Conservation (phyloP, 352 stramenopile genomes). For the Phytophthora sojae region DNA sequence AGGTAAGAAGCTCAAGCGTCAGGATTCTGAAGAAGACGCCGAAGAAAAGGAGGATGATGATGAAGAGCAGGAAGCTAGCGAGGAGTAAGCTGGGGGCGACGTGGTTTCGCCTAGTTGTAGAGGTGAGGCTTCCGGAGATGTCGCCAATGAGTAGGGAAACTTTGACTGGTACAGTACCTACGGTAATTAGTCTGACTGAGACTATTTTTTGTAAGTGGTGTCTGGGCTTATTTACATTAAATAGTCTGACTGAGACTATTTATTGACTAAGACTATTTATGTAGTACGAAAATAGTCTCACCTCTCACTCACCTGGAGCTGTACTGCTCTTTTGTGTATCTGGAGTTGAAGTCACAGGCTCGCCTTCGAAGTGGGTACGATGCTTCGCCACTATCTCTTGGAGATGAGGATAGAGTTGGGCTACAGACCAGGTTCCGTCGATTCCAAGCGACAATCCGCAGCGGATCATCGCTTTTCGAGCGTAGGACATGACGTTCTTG, state of each 20-base stretch:
- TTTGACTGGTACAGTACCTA: background rate
- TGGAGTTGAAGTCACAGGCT: too few relatives aligned
- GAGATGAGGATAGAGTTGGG: background rate
- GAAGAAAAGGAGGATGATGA: too few relatives aligned
- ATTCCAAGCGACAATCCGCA: slow-evolving; percentile 12
- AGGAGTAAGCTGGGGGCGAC: background rate
- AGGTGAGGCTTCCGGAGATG: background rate
- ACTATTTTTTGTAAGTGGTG: too few relatives aligned
- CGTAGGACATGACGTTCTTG: slow-evolving; percentile 32
- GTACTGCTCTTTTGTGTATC: too few relatives aligned
- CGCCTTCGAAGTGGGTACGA: too few relatives aligned
- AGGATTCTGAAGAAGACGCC: background rate
- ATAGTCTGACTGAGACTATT: too few relatives aligned
- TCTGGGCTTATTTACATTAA: too few relatives aligned
- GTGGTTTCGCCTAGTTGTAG: background rate
- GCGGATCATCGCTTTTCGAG: slow-evolving; percentile 44
- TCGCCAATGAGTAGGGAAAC: background rate
- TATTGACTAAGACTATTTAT: too few relatives aligned
- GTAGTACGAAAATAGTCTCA: too few relatives aligned
- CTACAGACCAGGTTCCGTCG: background rate
- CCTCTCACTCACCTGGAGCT: too few relatives aligned
- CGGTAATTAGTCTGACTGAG: too few relatives aligned
- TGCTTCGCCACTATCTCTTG: background rate
- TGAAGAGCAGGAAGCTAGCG: background rate
- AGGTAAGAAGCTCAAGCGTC: slow-evolving; percentile 3